Conservation (phyloP, 768 basidiomycete species). For the Lactarius evosmus region DNA sequence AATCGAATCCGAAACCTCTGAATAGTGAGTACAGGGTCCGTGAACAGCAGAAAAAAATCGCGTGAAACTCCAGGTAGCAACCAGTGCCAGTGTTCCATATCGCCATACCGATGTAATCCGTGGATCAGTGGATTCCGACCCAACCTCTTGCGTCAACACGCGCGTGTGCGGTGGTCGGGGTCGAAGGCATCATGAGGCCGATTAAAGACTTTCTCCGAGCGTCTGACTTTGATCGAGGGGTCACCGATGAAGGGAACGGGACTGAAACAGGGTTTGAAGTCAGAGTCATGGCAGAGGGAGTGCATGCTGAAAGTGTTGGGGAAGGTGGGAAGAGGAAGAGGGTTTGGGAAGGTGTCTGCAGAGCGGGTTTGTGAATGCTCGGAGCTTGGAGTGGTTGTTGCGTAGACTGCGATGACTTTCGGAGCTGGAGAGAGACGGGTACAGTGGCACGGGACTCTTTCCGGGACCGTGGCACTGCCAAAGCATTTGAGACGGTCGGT, state of each 20-base stretch:
- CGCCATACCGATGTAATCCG: background rate
- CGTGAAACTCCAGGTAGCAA: conserved; percentile 1
- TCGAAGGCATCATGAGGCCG: conserved; percentile 60
- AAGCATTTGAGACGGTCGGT: conserved; percentile 28
- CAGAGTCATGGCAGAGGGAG: conserved; percentile 80
- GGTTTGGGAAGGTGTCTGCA: conserved; percentile 71
- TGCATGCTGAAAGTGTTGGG: conserved; percentile 52
- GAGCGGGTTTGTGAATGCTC: conserved; percentile 26
- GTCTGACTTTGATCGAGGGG: conserved; percentile 63
- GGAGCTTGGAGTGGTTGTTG: conserved; percentile 30
- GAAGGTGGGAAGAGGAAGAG: conserved; percentile 87
- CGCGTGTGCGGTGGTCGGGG: conserved; percentile 78
- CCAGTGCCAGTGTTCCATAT: conserved; percentile 1
- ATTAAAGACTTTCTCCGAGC: conserved; percentile 74
- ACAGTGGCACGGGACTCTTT: conserved; percentile 53
- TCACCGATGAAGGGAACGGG: conserved; percentile 58
- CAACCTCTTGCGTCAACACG: conserved; percentile 84
- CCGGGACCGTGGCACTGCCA: conserved; percentile 41
- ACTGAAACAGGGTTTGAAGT: conserved; percentile 55
- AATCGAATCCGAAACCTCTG: background rate
- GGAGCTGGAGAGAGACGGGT: conserved; percentile 56
- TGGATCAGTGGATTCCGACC: conserved; percentile 49
- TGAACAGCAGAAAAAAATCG: conserved; percentile 6
- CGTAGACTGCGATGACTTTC: conserved; percentile 27
- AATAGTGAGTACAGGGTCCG: background rate